Percentiles rank a stretch among this genome's conserved stretches.
Evolutionary conservation across 2,329 filamentous ascomycete genomes (phyloP).

Genomic region (Aspergillus uvarum): DNA sequence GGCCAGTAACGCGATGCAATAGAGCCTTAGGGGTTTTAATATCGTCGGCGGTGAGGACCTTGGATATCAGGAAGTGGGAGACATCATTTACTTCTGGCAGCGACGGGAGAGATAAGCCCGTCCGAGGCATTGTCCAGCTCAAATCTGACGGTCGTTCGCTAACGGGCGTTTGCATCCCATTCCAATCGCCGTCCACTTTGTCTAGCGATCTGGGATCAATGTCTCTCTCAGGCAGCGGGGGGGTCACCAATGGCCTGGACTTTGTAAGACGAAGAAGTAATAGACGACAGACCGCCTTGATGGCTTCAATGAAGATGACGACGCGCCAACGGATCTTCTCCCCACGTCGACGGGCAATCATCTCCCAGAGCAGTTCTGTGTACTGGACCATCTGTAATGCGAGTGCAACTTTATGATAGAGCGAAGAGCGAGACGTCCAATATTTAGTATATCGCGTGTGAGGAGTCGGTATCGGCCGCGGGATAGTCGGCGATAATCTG

Average conservation of each 20-base stretch:
- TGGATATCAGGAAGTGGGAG: slow-evolving; percentile 79
- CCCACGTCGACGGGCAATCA: slow-evolving; percentile 84
- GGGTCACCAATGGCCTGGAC: slow-evolving; percentile 76
- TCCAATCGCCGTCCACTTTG: slow-evolving; percentile 46
- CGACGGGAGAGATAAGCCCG: slow-evolving; percentile 78
- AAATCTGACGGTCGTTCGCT: slow-evolving; percentile 44
- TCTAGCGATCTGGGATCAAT: slow-evolving; percentile 64
- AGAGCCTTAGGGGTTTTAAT: slow-evolving; percentile 88
- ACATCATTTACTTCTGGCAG: slow-evolving; percentile 81
- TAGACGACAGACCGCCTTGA: slow-evolving; percentile 83
- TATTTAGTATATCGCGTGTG: slow-evolving; percentile 65
- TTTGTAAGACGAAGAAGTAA: slow-evolving; percentile 80
- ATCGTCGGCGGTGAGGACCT: slow-evolving; percentile 91
- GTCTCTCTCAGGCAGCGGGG: slow-evolving; percentile 82
- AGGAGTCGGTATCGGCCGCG: slow-evolving; percentile 53
- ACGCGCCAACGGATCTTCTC: slow-evolving; percentile 81
- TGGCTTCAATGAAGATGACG: slow-evolving; percentile 76
- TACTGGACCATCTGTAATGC: slow-evolving; percentile 89
- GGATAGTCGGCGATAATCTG: slow-evolving; percentile 54
- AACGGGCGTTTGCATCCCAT: slow-evolving; percentile 48
- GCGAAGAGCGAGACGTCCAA: slow-evolving; percentile 60
- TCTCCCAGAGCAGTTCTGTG: slow-evolving; percentile 94
- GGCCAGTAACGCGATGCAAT: slow-evolving; percentile 69
- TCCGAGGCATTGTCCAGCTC: slow-evolving; percentile 92
- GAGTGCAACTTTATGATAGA: slow-evolving; percentile 79